Evolutionary conservation across 176 grass and related monocot genomes (phyloP), one percentile per base, ranked within the genome.

Genomic region (Cenchrus americanus): DNA sequence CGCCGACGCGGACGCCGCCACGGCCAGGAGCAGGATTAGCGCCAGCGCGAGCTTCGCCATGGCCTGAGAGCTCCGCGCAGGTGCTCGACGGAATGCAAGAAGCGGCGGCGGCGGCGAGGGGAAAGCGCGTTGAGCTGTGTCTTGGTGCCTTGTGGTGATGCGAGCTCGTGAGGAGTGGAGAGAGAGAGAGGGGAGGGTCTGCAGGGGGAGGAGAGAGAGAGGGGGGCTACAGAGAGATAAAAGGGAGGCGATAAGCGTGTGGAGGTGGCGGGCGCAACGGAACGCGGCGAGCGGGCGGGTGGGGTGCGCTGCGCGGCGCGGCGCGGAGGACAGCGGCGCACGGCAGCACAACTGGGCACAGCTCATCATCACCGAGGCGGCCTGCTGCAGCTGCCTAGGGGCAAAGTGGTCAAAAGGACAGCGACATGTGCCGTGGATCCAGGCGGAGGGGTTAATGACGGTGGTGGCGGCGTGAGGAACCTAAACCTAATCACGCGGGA

Each of bases 41-140:
- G 34, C 51, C 21, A 88, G 50, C 10, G 72, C 76, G 30, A 90
- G 62, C 71, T 48, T 87, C 0, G 40, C 92, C 74, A 89, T 91
- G 76, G 82, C 50, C 37, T 37, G 18, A 34, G 24, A 6, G 52
- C 18, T 17, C 44, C 42, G 21, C 19, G 44, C 19, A 24, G 69
- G 71, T 30, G 78, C 32, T 62, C 46, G 24, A 18, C 75, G 71
- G 6, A 78, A 78, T 77, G 73, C 41, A 1, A 23, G 67, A 37
- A 32, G 10, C 41, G 82, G 69, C 42, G 72, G 67, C 40, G 81
- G 18, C 26, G 51, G 42, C 41, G 46, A 2, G 27, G 3, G 1
- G 24, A 65, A 67, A 75, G 82, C 81, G 81, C 22, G 87, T 80
- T 51, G 62, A 12, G 47, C 10, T 11, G 9, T 11, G 9, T 49